Evolutionary conservation across 73 alveolate genomes (phyloP).

Genomic region (Urostyla sp.): DNA sequence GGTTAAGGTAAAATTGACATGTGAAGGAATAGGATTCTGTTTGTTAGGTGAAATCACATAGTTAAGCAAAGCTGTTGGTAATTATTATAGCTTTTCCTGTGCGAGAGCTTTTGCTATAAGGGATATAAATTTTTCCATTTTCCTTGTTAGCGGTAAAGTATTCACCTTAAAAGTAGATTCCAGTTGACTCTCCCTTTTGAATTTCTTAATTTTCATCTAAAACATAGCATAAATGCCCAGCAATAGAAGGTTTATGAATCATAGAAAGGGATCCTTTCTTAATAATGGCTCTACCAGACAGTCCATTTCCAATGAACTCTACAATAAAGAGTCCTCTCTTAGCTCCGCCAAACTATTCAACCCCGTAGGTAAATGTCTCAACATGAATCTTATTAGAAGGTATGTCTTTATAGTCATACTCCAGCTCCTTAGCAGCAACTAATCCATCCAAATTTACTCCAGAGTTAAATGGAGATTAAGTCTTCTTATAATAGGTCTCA

Average conservation of each 20-base stretch:
- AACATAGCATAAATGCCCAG: constrained; percentile 83
- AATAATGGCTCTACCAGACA: constrained; percentile 85
- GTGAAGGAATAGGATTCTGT: constrained; percentile 51
- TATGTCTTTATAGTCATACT: constrained; percentile 57
- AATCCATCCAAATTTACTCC: constrained; percentile 85
- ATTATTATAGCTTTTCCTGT: constrained; percentile 44
- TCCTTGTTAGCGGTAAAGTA: constrained; percentile 68
- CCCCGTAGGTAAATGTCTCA: constrained; percentile 65
- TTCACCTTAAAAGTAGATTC: constrained; percentile 77
- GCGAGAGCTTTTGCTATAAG: constrained; percentile 61
- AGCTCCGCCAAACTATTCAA: no score
- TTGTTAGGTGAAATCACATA: constrained; percentile 32
- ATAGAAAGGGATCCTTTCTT: constrained; percentile 83
- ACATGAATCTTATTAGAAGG: constrained; percentile 64
- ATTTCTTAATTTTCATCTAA: constrained; percentile 81
- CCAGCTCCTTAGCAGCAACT: constrained; percentile 74
- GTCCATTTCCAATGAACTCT: constrained; percentile 87
- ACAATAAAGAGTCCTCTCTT: constrained; percentile 85
- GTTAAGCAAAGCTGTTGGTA: constrained; percentile 58
- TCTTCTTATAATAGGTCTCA: constrained; percentile 79
- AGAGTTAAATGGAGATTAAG: constrained; percentile 53
- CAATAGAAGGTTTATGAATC: constrained; percentile 72
- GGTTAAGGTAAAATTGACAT: constrained; percentile 20
- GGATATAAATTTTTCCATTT: constrained; percentile 80
- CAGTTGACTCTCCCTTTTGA: constrained; percentile 78